These are phyloP conservation scores for Podochytrium sp. DNA, from an alignment of 192 early-diverging fungal genomes.

Conservation along the genomic window DNA sequence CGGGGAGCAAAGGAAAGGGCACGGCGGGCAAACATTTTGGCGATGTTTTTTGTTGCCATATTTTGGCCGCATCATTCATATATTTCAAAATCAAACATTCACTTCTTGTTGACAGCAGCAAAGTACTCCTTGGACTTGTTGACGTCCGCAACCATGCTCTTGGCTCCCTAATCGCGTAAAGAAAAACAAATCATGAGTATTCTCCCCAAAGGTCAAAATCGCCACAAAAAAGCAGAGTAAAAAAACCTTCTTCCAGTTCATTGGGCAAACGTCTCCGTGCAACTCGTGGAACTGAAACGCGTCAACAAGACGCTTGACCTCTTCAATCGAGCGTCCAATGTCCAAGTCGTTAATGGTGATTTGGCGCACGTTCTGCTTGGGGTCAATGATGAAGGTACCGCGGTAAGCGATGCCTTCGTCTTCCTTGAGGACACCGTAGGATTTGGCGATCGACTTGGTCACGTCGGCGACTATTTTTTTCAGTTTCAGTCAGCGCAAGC, in stretches of 20 bases:
- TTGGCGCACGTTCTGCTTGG: slow-evolving; percentile 52
- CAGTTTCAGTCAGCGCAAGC: not conserved
- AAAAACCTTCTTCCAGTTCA: slow-evolving; percentile 44
- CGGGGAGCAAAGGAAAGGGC: no score
- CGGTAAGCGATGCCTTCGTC: slow-evolving; percentile 46
- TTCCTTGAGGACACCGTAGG: slow-evolving; percentile 55
- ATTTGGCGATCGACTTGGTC: slow-evolving; percentile 52
- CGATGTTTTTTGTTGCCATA: not conserved
- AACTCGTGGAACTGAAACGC: slow-evolving; percentile 61
- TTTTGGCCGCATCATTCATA: not conserved
- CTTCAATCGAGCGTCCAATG: slow-evolving; percentile 66
- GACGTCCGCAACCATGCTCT: slow-evolving; percentile 55
- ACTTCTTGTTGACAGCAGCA: slow-evolving; percentile 6
- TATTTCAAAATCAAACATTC: not conserved
- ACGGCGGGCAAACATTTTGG: not conserved
- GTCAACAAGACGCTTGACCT: slow-evolving; percentile 64
- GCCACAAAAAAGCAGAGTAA: not conserved
- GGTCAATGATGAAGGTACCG: slow-evolving; percentile 62
- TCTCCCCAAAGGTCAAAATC: no score
- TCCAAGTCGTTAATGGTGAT: slow-evolving; percentile 64
- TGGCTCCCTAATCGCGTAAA: slow-evolving; percentile 34
- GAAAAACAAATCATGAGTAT: not conserved
- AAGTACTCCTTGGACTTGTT: slow-evolving; percentile 53
- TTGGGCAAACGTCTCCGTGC: slow-evolving; percentile 67
- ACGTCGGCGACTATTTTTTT: slow-evolving; percentile 50